These are phyloP conservation scores for Parietichytrium sp. DNA, from an alignment of 108 stramenopile species.

Conservation along the genomic window DNA sequence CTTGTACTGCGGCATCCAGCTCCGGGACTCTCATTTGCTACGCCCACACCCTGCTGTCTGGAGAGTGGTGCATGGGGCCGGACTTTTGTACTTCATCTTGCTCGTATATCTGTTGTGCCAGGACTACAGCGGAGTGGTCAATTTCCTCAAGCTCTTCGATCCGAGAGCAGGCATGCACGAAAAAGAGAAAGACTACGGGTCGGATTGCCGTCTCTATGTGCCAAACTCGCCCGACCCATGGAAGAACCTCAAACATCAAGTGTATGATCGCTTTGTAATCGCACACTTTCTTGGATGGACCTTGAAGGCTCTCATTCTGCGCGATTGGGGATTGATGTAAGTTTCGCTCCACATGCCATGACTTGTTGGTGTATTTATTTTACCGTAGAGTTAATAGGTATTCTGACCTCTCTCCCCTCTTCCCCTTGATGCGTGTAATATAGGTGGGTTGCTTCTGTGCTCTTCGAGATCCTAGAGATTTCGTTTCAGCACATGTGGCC, in stretches of 20 bases:
- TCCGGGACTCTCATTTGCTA: constrained; percentile 25
- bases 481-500: constrained; percentile 41
- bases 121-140: background rate
- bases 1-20: constrained; percentile 35
- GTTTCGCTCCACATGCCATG: too few relatives aligned
- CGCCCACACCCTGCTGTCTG: constrained; percentile 43
- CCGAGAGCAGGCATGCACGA: background rate
- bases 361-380: too few relatives aligned
- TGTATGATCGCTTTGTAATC: constrained; percentile 36
- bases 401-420: too few relatives aligned
- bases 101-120: constrained; percentile 38
- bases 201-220: constrained; percentile 43
- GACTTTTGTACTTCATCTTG: constrained; percentile 37
- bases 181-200: constrained; percentile 11
- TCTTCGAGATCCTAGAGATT: constrained; percentile 37
- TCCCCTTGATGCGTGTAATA: too few relatives aligned
- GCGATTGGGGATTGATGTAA: constrained; percentile 38
- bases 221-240: background rate
- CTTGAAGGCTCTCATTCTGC: constrained; percentile 37
- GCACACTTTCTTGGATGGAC: constrained; percentile 36
- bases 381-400: too few relatives aligned
- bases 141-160: constrained; percentile 29
- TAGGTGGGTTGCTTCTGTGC: constrained; percentile 5
- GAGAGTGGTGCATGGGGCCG: constrained; percentile 36
- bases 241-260: background rate